Evolutionary conservation across 768 basidiomycete genomes (phyloP), one percentile per base, ranked within the genome.

Genomic region (Pleurotus giganteus): DNA sequence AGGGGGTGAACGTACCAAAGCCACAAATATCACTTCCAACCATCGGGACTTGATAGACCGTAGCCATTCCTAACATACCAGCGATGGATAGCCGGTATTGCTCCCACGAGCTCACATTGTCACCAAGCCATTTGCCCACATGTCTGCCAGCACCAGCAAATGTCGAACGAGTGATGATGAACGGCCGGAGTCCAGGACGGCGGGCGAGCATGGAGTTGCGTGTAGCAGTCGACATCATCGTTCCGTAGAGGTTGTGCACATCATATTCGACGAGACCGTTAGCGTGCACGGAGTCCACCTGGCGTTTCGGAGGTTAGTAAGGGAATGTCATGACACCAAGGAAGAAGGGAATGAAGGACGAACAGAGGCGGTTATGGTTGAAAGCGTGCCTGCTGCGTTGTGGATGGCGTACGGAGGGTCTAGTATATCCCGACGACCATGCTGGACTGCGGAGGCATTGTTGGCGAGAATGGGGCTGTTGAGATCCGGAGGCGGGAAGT

Each of bases 61-160:
- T 71, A 5, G 85, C 82, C 69, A 88, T 83, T 13, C 79, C 80
- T 19, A 88, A 70, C 71, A 87, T 83, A 4, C 84, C 85, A 3
- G 84, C 75, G 56, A 88, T 85, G 4, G 81, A 84, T 43, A 66
- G 61, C 12, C 79, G 71, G 62, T 88, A 88, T 44, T 86, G 79
- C 0, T 70, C 72, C 84, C 85, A 87, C 1, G 63, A 55, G 55
- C 79, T 81, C 55, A 84, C 57, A 59, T 86, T 87, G 65, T 88
- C 85, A 2, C 86, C 87, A 1, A 88, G 72, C 86, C 86, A 88
- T 66, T 89, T 88, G 11, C 85, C 85, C n/a, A 85, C 84, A 51
- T 79, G 74, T 24, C 67, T 65, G 4, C 87, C 87, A 2, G 85
- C 84, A 36, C 87, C 86, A 1, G 83, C 82, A 58, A 86, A 88